Evolutionary conservation across 148 eudicot genomes (phyloP).

Genomic region (Arctostaphylos glauca): DNA sequence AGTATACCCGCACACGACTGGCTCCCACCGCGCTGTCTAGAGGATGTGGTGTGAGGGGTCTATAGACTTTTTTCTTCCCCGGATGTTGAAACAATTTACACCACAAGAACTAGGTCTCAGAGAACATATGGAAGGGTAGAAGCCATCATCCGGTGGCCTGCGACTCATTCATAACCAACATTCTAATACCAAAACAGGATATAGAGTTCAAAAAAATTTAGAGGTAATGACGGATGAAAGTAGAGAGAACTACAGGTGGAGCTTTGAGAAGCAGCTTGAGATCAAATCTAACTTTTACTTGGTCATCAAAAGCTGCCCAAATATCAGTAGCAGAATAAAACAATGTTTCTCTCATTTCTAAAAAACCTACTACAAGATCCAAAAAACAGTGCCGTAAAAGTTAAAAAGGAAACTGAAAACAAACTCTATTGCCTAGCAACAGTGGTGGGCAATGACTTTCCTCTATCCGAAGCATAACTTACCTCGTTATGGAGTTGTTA

Average conservation of each 20-base stretch:
- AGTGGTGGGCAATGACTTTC: neutral
- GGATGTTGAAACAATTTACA: neutral
- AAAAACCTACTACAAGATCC: neutral
- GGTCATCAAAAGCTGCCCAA: neutral
- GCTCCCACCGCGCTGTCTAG: neutral
- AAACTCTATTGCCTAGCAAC: too few relatives aligned
- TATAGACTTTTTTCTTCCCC: neutral
- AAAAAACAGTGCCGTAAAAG: neutral
- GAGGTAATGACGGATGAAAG: neutral
- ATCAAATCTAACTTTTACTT: neutral
- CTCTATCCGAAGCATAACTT: neutral
- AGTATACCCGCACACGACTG: neutral
- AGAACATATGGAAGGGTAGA: neutral
- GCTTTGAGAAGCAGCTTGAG: neutral
- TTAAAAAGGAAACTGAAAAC: neutral
- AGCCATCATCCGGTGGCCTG: neutral
- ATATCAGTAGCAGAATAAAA: conserved; percentile 3
- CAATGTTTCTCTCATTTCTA: neutral
- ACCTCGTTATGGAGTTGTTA: neutral
- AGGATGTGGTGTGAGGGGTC: neutral
- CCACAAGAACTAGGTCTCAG: neutral
- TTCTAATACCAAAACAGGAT: neutral
- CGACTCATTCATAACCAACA: neutral
- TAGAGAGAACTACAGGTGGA: neutral
- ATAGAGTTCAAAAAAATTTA: neutral